A percentile compares a stretch with the other conserved stretches of the same genome.
Evolutionary conservation across 148 eudicot species (phyloP).

Genomic region (Vaccinium darrowii): DNA sequence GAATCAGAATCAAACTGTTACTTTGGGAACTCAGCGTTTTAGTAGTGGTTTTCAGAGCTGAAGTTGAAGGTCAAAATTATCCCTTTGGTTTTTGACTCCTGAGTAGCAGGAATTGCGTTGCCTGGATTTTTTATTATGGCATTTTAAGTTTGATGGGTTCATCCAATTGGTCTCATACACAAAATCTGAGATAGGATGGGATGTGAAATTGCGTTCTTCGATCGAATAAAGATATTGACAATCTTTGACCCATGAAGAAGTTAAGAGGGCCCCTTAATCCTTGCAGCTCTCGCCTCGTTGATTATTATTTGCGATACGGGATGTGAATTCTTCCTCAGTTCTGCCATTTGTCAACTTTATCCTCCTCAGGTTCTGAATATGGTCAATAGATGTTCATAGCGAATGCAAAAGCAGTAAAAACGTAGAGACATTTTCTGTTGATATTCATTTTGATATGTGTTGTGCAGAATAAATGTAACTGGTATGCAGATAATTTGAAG

Average conservation of each 20-base stretch:
- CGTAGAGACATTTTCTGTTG: not conserved
- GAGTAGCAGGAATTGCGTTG: not conserved
- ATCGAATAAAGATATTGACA: not conserved
- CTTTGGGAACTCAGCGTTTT: not conserved
- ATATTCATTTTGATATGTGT: constrained; percentile 2
- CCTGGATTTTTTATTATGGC: not conserved
- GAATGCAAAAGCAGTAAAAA: constrained; percentile 1
- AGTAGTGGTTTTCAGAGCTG: constrained; percentile 1
- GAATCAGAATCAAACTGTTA: constrained; percentile 22
- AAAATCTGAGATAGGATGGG: not conserved
- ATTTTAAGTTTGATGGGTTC: constrained; percentile 4
- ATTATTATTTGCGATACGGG: not conserved
- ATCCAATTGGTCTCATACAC: not conserved
- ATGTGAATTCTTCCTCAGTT: not conserved
- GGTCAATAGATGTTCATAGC: not conserved
- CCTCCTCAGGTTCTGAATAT: not conserved
- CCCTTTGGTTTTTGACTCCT: not conserved
- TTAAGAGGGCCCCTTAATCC: not conserved
- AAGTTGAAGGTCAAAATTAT: not conserved
- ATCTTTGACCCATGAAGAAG: not conserved
- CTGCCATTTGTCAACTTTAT: not conserved
- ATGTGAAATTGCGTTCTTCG: not conserved
- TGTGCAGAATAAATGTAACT: constrained; percentile 2
- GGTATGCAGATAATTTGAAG: not conserved
- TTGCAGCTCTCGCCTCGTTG: not conserved